These are phyloP conservation scores for Phaeoacremonium minimum DNA, from an alignment of 2,329 filamentous ascomycete species.

Conservation along the genomic window DNA sequence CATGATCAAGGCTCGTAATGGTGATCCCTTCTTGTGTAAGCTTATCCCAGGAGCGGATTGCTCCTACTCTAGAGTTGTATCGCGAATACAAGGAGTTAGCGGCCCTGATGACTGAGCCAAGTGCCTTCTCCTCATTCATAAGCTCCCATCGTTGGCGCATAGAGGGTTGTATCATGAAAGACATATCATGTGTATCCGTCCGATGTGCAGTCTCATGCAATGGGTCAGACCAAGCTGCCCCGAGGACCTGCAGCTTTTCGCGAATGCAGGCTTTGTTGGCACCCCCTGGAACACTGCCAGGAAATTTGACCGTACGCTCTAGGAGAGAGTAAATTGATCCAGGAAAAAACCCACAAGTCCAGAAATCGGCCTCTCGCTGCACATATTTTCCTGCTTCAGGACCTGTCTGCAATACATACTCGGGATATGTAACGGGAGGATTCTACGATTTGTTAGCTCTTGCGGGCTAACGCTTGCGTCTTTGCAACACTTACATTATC, in stretches of 20 bases:
- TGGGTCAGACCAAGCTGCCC: slow-evolving; percentile 26
- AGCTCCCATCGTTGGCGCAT: slow-evolving; percentile 44
- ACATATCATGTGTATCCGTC: slow-evolving; percentile 50
- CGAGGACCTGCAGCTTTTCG: slow-evolving; percentile 17
- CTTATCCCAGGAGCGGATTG: slow-evolving; percentile 45
- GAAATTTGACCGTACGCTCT: slow-evolving; percentile 25
- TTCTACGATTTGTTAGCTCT: too few relatives aligned
- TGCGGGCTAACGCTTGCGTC: too few relatives aligned
- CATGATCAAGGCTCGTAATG: slow-evolving; percentile 22
- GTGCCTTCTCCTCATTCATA: slow-evolving; percentile 28
- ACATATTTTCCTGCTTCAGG: slow-evolving; percentile 9
- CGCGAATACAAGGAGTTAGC: slow-evolving; percentile 36
- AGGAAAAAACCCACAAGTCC: slow-evolving; percentile 35
- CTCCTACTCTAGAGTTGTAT: slow-evolving; percentile 34
- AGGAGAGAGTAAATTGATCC: slow-evolving; percentile 27
- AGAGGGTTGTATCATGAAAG: slow-evolving; percentile 47
- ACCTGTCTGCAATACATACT: slow-evolving; percentile 16
- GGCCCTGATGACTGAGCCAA: slow-evolving; percentile 35
- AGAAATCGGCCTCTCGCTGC: slow-evolving; percentile 17
- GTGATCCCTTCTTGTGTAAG: slow-evolving; percentile 22
- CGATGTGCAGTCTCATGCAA: slow-evolving; percentile 28
- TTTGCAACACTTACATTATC: slow-evolving; percentile 11
- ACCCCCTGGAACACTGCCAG: slow-evolving; percentile 12
- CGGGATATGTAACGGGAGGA: slow-evolving; percentile 13
- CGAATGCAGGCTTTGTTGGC: slow-evolving; percentile 5